phyloP scores from a whole-genome alignment of 805 yeast genomes.

The Candida easanensis region DNA sequence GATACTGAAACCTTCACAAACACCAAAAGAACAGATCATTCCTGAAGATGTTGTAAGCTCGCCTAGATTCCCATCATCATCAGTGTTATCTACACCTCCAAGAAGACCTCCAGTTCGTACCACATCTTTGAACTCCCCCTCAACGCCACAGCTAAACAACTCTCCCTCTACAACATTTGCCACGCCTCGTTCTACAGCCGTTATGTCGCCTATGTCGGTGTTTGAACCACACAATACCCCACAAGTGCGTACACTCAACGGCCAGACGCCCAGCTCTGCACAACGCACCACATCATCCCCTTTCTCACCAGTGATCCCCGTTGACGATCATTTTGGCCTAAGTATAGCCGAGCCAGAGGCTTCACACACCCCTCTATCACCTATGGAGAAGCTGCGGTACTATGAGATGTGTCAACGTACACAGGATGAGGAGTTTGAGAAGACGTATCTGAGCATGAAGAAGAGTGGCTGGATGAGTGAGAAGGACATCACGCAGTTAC shows the following conservation, averaged over 20 bases:
- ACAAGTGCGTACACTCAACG: neutral
- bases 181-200: neutral
- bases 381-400: slow-evolving; percentile 18
- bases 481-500: slow-evolving; percentile 17
- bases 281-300: slow-evolving; percentile 3
- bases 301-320: slow-evolving; percentile 24
- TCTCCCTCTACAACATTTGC: neutral
- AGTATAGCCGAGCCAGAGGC: slow-evolving; percentile 19
- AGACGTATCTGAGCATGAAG: slow-evolving; percentile 18
- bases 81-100: slow-evolving; percentile 9
- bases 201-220: neutral
- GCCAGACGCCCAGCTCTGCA: neutral
- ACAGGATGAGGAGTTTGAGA: slow-evolving; percentile 21
- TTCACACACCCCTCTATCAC: slow-evolving; percentile 13
- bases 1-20: slow-evolving; percentile 5
- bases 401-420: slow-evolving; percentile 19
- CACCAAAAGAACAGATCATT: neutral
- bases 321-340: slow-evolving; percentile 25
- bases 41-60: slow-evolving; percentile 3
- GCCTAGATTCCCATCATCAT: neutral
- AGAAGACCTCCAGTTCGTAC: slow-evolving; percentile 3
- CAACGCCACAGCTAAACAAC: slow-evolving; percentile 1
- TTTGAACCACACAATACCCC: neutral
- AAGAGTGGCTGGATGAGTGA: slow-evolving; percentile 28
- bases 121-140: neutral